Evolutionary conservation across 129 eudicot species (phyloP).

Genomic region (Deinandra increscens): DNA sequence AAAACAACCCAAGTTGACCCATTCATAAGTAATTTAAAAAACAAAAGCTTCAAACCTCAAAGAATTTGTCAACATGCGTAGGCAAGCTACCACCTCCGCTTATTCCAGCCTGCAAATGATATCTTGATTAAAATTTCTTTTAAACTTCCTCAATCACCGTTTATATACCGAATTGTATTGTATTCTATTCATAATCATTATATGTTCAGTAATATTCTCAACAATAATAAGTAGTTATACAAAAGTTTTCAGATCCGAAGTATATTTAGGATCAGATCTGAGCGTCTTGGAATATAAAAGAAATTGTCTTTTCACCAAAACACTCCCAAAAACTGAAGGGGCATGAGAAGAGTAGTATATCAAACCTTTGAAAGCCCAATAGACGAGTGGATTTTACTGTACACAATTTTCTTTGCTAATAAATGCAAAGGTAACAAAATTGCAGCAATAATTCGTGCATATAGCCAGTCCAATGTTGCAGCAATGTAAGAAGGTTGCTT

Average conservation of each 20-base stretch:
- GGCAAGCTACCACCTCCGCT: constrained; percentile 98
- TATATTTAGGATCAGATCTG: neutral
- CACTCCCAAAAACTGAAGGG: constrained; percentile 7
- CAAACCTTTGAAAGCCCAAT: constrained; percentile 91
- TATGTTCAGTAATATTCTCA: constrained; percentile 1
- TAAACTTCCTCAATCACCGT: constrained; percentile 15
- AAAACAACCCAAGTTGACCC: neutral
- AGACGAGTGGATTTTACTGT: constrained; percentile 79
- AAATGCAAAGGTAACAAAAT: constrained; percentile 76
- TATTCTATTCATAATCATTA: neutral
- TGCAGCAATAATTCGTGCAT: constrained; percentile 68
- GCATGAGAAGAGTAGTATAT: constrained; percentile 5
- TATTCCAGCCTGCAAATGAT: constrained; percentile 70
- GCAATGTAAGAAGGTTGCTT: constrained; percentile 58
- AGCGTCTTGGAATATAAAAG: constrained; percentile 9
- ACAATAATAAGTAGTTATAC: neutral
- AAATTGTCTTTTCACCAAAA: neutral
- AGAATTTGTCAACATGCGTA: constrained; percentile 74
- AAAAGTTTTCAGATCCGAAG: neutral
- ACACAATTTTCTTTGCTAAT: constrained; percentile 75
- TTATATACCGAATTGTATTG: constrained; percentile 14
- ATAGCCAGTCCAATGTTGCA: constrained; percentile 61
- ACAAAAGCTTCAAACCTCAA: constrained; percentile 61
- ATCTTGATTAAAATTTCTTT: constrained; percentile 11
- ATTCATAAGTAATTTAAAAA: constrained; percentile 7